phyloP scores from a whole-genome alignment of 1,139 yeast genomes.

The Lipomyces yarrowii region DNA sequence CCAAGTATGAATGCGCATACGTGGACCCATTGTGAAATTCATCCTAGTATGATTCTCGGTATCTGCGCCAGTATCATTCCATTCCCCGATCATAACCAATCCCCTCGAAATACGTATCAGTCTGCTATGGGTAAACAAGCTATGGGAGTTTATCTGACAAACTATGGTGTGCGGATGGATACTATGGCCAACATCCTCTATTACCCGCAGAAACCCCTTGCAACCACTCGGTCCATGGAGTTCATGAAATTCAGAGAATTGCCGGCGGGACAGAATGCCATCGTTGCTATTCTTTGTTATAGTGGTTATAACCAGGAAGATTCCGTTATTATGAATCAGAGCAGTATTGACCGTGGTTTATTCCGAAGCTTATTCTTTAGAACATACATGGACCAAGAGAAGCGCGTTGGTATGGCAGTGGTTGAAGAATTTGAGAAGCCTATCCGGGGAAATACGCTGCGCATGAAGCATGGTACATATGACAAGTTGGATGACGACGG shows the following conservation, averaged over 20 bases:
- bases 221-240: slow-evolving; percentile 99
- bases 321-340: slow-evolving; percentile 99
- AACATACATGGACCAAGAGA: slow-evolving; percentile 98
- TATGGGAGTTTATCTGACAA: slow-evolving; percentile 98
- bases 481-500: slow-evolving; percentile 99
- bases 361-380: slow-evolving; percentile 94
- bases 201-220: slow-evolving; percentile 98
- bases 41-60: slow-evolving; percentile 98
- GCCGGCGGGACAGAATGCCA: slow-evolving; percentile 99
- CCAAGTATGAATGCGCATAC: slow-evolving; percentile 71
- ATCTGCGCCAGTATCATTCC: slow-evolving; percentile 99
- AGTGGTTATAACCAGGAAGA: slow-evolving; percentile 99
- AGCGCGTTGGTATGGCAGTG: slow-evolving; percentile 93
- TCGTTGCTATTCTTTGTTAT: slow-evolving; percentile 97
- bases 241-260: slow-evolving; percentile 93
- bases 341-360: slow-evolving; percentile 94
- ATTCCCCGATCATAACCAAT: slow-evolving; percentile 99
- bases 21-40: slow-evolving; percentile 98
- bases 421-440: slow-evolving; percentile 52
- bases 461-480: slow-evolving; percentile 96
- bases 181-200: slow-evolving; percentile 98
- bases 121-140: slow-evolving; percentile 99
- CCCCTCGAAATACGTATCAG: slow-evolving; percentile 98
- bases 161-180: slow-evolving; percentile 96
- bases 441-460: slow-evolving; percentile 86